Conservation (phyloP, 1,139 yeast species). For the Arxiozyma slooffiae region DNA sequence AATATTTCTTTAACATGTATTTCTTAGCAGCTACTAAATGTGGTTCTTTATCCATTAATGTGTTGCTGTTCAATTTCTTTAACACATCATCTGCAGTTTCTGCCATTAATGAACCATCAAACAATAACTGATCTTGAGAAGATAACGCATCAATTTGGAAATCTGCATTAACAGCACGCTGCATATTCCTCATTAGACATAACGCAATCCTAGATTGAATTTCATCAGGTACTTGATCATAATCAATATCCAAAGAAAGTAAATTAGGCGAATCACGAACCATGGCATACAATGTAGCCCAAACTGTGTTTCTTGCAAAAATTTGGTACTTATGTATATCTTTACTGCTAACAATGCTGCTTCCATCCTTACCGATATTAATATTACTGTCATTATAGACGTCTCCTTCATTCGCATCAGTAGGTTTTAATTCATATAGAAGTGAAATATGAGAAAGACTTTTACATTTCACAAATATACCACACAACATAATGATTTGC, state of each 20-base stretch:
- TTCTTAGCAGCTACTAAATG: constrained; percentile 31
- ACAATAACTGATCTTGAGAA: constrained; percentile 40
- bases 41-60: constrained; percentile 16
- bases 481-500: constrained; percentile 58
- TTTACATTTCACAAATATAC: constrained; percentile 58
- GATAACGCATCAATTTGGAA: constrained; percentile 27
- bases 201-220: constrained; percentile 71
- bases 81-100: constrained; percentile 57
- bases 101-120: constrained; percentile 49
- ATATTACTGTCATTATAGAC: constrained; percentile 6
- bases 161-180: constrained; percentile 42
- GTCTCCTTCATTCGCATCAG: constrained; percentile 27
- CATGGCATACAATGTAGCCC: constrained; percentile 62
- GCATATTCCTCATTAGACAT: constrained; percentile 77
- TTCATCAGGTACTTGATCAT: constrained; percentile 56
- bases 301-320: constrained; percentile 30
- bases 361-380: background rate
- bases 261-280: constrained; percentile 56
- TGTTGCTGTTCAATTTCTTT: constrained; percentile 26
- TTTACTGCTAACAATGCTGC: background rate
- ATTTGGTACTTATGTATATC: constrained; percentile 10
- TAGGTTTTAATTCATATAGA: constrained; percentile 31
- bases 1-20: constrained; percentile 37
- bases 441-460: constrained; percentile 70
- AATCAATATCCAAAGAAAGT: constrained; percentile 64